These are phyloP conservation scores for Candida anglica DNA, from an alignment of 805 yeast genomes.

Conservation along the genomic window DNA sequence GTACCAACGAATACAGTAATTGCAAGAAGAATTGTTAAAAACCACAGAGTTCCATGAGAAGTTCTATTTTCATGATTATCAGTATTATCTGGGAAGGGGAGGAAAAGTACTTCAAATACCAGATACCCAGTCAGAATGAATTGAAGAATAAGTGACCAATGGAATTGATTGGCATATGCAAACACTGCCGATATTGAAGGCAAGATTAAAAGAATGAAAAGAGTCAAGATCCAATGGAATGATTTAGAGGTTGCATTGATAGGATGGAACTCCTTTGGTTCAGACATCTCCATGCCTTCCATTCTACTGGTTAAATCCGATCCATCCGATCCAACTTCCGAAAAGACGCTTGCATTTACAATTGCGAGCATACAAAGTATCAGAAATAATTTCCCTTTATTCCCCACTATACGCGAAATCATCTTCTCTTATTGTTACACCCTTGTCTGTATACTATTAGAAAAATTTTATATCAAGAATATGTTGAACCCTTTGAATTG, in stretches of 20 bases:
- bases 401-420: no score
- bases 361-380: no score
- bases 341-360: no score
- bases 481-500: no score
- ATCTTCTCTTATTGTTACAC: no score
- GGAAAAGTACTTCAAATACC: constrained; percentile 50
- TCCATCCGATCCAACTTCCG: neutral
- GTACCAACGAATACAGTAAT: constrained; percentile 52
- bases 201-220: constrained; percentile 43
- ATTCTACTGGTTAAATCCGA: no score
- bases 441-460: no score
- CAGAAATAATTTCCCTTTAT: no score
- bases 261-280: constrained; percentile 36
- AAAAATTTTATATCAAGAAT: no score
- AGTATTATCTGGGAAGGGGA: constrained; percentile 58
- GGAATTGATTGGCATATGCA: constrained; percentile 50
- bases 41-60: constrained; percentile 67
- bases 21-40: constrained; percentile 45
- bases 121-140: constrained; percentile 46
- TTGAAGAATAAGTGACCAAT: constrained; percentile 45
- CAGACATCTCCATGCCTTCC: constrained; percentile 26
- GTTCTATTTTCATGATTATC: constrained; percentile 65
- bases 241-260: constrained; percentile 49
- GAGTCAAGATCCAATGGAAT: constrained; percentile 60
- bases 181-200: constrained; percentile 56